Conservation (phyloP, 2,329 filamentous ascomycete species). For the Elsinoe perseae region DNA sequence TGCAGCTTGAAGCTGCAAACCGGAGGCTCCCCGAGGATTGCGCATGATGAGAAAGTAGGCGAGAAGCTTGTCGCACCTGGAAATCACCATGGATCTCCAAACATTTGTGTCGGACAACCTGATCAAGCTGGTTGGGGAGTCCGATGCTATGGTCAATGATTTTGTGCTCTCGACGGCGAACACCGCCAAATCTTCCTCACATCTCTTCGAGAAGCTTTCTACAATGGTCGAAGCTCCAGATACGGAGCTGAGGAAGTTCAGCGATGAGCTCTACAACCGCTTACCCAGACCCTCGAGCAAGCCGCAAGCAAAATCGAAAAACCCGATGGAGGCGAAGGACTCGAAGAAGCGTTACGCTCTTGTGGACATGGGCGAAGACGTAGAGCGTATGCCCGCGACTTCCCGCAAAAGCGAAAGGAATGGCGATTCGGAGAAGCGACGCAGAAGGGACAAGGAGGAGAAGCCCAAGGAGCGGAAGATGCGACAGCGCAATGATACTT, state of each 20-base stretch:
- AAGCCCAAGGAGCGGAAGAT: slow-evolving; percentile 37
- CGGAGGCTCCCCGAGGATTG: too few species aligned
- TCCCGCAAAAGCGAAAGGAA: slow-evolving; percentile 20
- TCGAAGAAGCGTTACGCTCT: slow-evolving; percentile 46
- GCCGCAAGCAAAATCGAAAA: slow-evolving; percentile 20
- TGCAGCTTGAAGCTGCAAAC: too few species aligned
- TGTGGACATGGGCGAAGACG: slow-evolving; percentile 47
- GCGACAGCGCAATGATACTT: slow-evolving; percentile 47
- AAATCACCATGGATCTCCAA: slow-evolving; percentile 29
- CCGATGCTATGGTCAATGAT: slow-evolving; percentile 49
- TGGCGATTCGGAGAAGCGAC: slow-evolving; percentile 33
- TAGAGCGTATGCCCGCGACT: slow-evolving; percentile 24
- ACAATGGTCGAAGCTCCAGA: slow-evolving; percentile 45
- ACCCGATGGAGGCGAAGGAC: slow-evolving; percentile 25
- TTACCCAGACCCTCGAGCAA: slow-evolving; percentile 23
- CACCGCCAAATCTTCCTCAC: slow-evolving; percentile 41
- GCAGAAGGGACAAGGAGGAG: slow-evolving; percentile 21
- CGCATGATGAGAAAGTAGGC: too few species aligned
- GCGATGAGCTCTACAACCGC: slow-evolving; percentile 38
- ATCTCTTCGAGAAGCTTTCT: slow-evolving; percentile 45
- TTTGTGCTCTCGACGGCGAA: slow-evolving; percentile 49
- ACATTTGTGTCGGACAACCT: slow-evolving; percentile 42
- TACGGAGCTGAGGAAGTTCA: slow-evolving; percentile 41
- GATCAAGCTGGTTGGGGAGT: slow-evolving; percentile 47
- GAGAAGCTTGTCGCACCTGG: too few species aligned